Evolutionary conservation across 2,329 filamentous ascomycete genomes (phyloP), one percentile per base, ranked within the genome.

Genomic region (Arthrobotrys iridis): DNA sequence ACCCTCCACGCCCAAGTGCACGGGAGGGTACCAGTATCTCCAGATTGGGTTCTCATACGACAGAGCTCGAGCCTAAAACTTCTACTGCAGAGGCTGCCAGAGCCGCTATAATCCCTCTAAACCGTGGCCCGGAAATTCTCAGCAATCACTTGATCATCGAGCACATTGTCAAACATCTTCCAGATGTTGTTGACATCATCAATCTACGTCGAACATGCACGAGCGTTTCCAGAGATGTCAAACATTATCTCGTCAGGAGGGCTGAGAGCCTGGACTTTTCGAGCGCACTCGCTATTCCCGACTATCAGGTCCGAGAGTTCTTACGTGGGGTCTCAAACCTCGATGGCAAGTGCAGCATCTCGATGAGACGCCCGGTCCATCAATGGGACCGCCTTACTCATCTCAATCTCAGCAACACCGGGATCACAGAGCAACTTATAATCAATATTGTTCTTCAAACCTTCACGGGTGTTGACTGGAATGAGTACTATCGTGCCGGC

Each of bases 361-460:
- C 26, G 22, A 40, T 46, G 43, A 13, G 28, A 13, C 46, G 63
- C 37, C 50, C 43, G 5, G n/a, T 67, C 10, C 52, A 67, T 35
- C 60, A 57, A 35, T 74, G 70, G 70, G 55, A 67, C 15, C 45
- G 62, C 6, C 46, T 74, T 7, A 74, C 62, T 6, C 46, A 74
- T n/a, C 55, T 74, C 0, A 62, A 74, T 33, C 35, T 74, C 7
- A 74, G 70, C 45, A 67, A 74, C 30, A 74, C 62, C 8, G 70
- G 62, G 6, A 30, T 74, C 20, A 58, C 70, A 3, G 70, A 66
- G 22, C 50, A 58, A 2, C 13, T 74, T 10, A 50, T 74, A 20
- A 58, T 48, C 7, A 74, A 74, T 37, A 74, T 74, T 24, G 48
- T 74, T n/a, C 26, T 74, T n/a, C 63, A 74, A 11, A 74, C 70